A percentile compares a stretch with the other conserved stretches of the same genome.
These are phyloP conservation scores for Cryphonectria radicalis DNA, from an alignment of 2,329 filamentous ascomycete genomes.

Conservation along the genomic window DNA sequence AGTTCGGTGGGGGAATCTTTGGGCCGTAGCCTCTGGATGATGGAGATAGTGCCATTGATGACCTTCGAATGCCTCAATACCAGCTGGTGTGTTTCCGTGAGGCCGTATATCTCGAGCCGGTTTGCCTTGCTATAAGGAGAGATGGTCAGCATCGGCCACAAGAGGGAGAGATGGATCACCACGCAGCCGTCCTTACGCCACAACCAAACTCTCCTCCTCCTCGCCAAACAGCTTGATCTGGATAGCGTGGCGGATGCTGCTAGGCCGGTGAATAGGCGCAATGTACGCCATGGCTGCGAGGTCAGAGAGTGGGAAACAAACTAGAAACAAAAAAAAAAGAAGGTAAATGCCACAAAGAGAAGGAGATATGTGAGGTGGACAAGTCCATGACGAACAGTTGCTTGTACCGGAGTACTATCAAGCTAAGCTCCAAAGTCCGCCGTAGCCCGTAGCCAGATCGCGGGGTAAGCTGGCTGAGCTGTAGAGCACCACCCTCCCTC, in stretches of 20 bases:
- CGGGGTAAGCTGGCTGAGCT: background rate
- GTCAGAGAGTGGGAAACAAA: background rate
- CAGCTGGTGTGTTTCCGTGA: constrained; percentile 64
- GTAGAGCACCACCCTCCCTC: background rate
- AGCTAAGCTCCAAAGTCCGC: background rate
- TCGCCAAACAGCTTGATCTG: constrained; percentile 75
- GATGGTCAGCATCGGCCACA: constrained; percentile 37
- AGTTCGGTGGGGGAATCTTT: constrained; percentile 77
- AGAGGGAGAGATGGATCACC: background rate
- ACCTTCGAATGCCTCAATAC: constrained; percentile 68
- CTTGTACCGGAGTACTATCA: background rate
- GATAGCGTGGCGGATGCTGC: constrained; percentile 87
- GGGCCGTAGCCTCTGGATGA: constrained; percentile 80
- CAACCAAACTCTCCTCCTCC: constrained; percentile 79
- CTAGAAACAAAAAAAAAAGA: background rate
- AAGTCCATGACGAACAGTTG: constrained; percentile 20
- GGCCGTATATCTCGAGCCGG: constrained; percentile 80
- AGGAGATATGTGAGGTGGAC: background rate
- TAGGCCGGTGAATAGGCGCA: constrained; percentile 89
- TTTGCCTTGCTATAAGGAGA: constrained; percentile 71
- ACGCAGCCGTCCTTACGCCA: constrained; percentile 69
- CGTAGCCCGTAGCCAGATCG: background rate
- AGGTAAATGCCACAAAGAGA: background rate
- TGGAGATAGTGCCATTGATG: constrained; percentile 84
- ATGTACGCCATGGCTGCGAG: constrained; percentile 79